Evolutionary conservation across 768 basidiomycete genomes (phyloP).

Genomic region (Steccherinum ochraceum): DNA sequence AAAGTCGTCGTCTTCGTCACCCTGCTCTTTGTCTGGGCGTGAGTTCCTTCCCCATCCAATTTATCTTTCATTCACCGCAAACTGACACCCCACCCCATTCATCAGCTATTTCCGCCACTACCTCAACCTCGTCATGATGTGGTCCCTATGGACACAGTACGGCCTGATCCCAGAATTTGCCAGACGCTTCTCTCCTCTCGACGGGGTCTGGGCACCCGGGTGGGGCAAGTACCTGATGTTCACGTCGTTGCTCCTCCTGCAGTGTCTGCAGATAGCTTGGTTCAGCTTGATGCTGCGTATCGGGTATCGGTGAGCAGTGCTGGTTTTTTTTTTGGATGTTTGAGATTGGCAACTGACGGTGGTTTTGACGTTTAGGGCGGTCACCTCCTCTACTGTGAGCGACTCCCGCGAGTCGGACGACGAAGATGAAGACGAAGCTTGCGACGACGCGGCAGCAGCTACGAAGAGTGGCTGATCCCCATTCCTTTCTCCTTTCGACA

Average conservation of each 20-base stretch:
- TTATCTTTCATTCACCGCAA: not conserved
- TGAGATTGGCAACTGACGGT: too few relatives aligned
- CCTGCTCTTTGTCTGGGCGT: constrained; percentile 80
- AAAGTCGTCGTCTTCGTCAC: constrained; percentile 56
- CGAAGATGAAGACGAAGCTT: constrained; percentile 34
- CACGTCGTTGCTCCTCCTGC: constrained; percentile 62
- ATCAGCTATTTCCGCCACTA: constrained; percentile 88
- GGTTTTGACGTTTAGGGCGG: too few relatives aligned
- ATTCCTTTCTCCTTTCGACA: too few relatives aligned
- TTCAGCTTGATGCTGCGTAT: constrained; percentile 80
- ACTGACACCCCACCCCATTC: not conserved
- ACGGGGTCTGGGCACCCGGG: constrained; percentile 58
- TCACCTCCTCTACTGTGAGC: too few relatives aligned
- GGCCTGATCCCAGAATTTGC: constrained; percentile 59
- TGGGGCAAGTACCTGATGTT: constrained; percentile 87
- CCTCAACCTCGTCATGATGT: constrained; percentile 77
- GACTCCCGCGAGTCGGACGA: constrained; percentile 85
- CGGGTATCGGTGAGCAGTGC: too few relatives aligned
- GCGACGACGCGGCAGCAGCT: constrained; percentile 23
- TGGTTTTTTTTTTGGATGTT: too few relatives aligned
- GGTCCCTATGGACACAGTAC: constrained; percentile 78
- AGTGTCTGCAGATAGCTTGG: constrained; percentile 88
- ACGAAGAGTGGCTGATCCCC: too few relatives aligned
- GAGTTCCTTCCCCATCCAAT: constrained; percentile 28
- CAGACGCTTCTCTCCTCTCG: constrained; percentile 50